Evolutionary conservation across 75 land plant genomes (phyloP).

Genomic region (Sequoia sempervirens): DNA sequence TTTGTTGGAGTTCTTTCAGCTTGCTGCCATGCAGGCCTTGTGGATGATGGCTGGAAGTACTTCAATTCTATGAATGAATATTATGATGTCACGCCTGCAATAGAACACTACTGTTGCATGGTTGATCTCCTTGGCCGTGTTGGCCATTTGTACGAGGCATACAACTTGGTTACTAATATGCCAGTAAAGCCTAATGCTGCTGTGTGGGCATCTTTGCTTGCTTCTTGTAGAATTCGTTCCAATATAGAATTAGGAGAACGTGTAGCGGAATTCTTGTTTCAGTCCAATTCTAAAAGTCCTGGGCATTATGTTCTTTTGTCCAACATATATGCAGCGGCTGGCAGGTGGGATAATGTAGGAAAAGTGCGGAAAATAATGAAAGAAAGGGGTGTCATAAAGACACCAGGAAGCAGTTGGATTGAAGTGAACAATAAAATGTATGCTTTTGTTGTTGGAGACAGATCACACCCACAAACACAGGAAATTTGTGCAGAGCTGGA

Average conservation of each 20-base stretch:
- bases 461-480: neutral
- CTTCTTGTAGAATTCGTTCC: conserved; percentile 17
- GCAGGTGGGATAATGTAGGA: conserved; percentile 18
- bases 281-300: conserved; percentile 9
- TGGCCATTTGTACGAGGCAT: conserved; percentile 23
- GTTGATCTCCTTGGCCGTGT: conserved; percentile 43
- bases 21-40: conserved; percentile 37
- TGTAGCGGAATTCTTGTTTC: conserved; percentile 13
- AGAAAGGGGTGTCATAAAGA: neutral
- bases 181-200: conserved; percentile 22
- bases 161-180: conserved; percentile 14
- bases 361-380: neutral
- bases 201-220: conserved; percentile 31
- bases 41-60: conserved; percentile 21
- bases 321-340: conserved; percentile 17
- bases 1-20: conserved; percentile 24
- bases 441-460: neutral
- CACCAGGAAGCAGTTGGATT: conserved; percentile 9
- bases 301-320: conserved; percentile 9
- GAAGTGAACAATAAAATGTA: neutral
- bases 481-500: neutral
- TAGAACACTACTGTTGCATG: conserved; percentile 27
- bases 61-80: conserved; percentile 15
- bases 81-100: conserved; percentile 17
- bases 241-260: conserved; percentile 16